Conservation (phyloP, 2,329 filamentous ascomycete species). For the Balansia obtecta region DNA sequence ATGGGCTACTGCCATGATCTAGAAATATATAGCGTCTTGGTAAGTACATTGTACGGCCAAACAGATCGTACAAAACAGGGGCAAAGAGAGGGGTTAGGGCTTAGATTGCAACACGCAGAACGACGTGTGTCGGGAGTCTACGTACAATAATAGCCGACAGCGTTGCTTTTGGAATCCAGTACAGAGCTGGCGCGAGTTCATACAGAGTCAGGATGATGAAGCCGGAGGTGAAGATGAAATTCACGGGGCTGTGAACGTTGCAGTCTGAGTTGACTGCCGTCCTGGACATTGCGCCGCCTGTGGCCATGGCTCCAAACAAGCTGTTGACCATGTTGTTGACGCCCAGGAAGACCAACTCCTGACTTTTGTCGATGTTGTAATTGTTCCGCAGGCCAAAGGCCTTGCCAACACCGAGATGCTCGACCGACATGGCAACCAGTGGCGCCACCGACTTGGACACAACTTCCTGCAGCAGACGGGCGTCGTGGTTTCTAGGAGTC, state of each 20-base stretch:
- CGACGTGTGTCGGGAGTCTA: neutral
- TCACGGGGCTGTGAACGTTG: slow-evolving; percentile 48
- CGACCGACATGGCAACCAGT: slow-evolving; percentile 47
- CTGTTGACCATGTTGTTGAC: slow-evolving; percentile 50
- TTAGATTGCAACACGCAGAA: neutral
- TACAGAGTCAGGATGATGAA: slow-evolving; percentile 51
- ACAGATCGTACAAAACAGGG: neutral
- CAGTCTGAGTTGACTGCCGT: slow-evolving; percentile 56
- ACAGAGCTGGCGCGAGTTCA: slow-evolving; percentile 45
- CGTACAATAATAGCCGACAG: slow-evolving; percentile 49
- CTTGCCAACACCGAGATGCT: slow-evolving; percentile 53
- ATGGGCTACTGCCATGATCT: slow-evolving; percentile 51
- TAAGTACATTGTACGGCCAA: neutral
- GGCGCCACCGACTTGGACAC: slow-evolving; percentile 44
- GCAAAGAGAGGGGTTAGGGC: neutral
- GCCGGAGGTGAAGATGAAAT: slow-evolving; percentile 46
- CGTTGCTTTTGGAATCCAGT: slow-evolving; percentile 56
- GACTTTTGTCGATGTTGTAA: slow-evolving; percentile 50
- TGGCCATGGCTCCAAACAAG: slow-evolving; percentile 51
- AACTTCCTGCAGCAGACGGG: slow-evolving; percentile 37
- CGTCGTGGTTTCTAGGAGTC: slow-evolving; percentile 33
- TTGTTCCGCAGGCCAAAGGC: slow-evolving; percentile 49
- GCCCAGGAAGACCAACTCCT: slow-evolving; percentile 53
- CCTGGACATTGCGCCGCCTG: slow-evolving; percentile 54
- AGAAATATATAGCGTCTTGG: neutral